Conservation (phyloP, 495 filamentous ascomycete genomes). For the Hypoxylon fuscum region DNA sequence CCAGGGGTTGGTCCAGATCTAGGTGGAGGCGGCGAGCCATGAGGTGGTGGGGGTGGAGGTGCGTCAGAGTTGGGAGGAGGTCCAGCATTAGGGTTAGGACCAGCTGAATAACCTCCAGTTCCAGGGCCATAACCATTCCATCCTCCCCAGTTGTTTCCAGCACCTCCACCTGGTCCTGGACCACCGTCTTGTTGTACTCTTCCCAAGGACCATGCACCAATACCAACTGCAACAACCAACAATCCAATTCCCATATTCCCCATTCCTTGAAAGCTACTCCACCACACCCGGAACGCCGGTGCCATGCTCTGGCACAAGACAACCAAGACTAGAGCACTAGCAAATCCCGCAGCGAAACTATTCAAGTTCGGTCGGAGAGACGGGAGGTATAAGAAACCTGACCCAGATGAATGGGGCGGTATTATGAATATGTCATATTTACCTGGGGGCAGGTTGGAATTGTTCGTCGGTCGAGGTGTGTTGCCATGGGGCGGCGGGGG, state of each 20-base stretch:
- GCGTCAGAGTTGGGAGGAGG: slow-evolving; percentile 46
- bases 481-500: slow-evolving; percentile 68
- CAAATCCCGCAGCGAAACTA: slow-evolving; percentile 88
- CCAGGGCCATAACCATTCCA: slow-evolving; percentile 39
- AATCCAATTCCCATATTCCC: slow-evolving; percentile 69
- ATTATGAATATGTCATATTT: slow-evolving; percentile 99
- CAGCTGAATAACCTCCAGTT: slow-evolving; percentile 29
- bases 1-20: slow-evolving; percentile 46
- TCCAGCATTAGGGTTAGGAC: slow-evolving; percentile 32
- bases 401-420: slow-evolving; percentile 89
- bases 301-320: slow-evolving; percentile 71
- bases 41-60: slow-evolving; percentile 53
- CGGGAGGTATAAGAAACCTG: slow-evolving; percentile 92
- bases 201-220: slow-evolving; percentile 80
- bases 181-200: slow-evolving; percentile 65
- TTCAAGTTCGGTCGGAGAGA: slow-evolving; percentile 85
- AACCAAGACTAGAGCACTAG: slow-evolving; percentile 73
- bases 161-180: slow-evolving; percentile 41
- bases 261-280: slow-evolving; percentile 65
- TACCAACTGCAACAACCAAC: slow-evolving; percentile 70
- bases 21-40: slow-evolving; percentile 48
- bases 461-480: slow-evolving; percentile 58
- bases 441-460: slow-evolving; percentile 68
- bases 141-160: slow-evolving; percentile 35
- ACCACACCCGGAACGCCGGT: slow-evolving; percentile 75